Evolutionary conservation across 2,329 filamentous ascomycete species (phyloP).

Genomic region (Penicillium sp.): DNA sequence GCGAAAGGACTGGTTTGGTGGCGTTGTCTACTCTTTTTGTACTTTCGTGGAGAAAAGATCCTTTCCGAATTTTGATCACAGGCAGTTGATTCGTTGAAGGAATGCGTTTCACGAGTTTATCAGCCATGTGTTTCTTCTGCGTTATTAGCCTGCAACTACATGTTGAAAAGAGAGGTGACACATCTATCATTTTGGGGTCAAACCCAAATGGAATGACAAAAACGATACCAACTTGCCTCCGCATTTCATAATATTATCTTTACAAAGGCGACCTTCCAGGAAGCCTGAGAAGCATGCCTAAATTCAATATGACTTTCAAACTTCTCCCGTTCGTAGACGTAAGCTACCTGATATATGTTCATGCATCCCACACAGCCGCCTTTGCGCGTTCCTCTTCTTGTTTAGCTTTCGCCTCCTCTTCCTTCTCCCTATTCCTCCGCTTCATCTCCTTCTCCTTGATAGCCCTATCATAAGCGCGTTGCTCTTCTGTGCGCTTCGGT

Average conservation of each 20-base stretch:
- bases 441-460: conserved; percentile 81
- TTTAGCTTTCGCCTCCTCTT: conserved; percentile 59
- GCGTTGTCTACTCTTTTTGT: background rate
- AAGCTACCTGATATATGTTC: conserved; percentile 5
- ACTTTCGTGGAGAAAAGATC: background rate
- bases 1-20: background rate
- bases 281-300: background rate
- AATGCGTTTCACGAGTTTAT: background rate
- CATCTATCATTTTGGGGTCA: background rate
- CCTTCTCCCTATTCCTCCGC: conserved; percentile 67
- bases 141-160: background rate
- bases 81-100: background rate
- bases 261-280: background rate
- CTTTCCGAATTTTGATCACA: background rate
- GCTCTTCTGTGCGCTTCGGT: conserved; percentile 80
- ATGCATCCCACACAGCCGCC: conserved; percentile 79
- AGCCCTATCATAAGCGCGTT: conserved; percentile 78
- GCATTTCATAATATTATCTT: background rate
- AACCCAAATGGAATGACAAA: background rate
- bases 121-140: background rate
- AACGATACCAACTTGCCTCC: background rate
- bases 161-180: background rate
- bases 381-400: conserved; percentile 70
- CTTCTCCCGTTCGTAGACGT: background rate
- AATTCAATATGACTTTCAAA: background rate